Evolutionary conservation across 1,284 basidiomycete genomes (phyloP).

Genomic region (Leccinum huronense): DNA sequence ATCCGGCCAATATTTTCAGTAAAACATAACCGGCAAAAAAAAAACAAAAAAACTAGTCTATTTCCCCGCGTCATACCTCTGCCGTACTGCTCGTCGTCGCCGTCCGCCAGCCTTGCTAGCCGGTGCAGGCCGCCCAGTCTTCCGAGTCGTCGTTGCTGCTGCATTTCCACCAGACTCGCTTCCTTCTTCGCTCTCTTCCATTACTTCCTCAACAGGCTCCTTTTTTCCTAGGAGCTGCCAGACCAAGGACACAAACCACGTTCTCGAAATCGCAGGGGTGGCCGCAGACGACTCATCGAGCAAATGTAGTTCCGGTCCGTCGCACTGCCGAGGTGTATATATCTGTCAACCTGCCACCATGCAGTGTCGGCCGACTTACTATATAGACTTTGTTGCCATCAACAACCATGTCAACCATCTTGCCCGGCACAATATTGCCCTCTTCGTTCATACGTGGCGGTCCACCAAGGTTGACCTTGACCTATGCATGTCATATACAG

Average conservation of each 20-base stretch:
- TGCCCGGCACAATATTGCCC: conserved; percentile 48
- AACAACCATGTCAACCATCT: conserved; percentile 74
- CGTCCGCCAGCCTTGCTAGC: conserved; percentile 56
- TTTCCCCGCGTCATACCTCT: conserved; percentile 32
- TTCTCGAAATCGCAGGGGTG: conserved; percentile 46
- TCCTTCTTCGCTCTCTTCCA: conserved; percentile 21
- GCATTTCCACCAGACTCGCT: conserved; percentile 37
- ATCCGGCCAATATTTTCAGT: conserved; percentile 6
- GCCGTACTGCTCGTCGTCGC: conserved; percentile 53
- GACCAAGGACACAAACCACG: conserved; percentile 52
- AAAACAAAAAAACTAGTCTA: conserved; percentile 13
- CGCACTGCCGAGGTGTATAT: conserved; percentile 37
- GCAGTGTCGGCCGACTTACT: conserved; percentile 45
- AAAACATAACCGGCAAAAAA: background rate
- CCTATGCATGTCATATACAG: conserved; percentile 39
- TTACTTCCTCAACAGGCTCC: conserved; percentile 2
- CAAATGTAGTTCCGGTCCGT: conserved; percentile 51
- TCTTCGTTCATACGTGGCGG: conserved; percentile 52
- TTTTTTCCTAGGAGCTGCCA: conserved; percentile 29
- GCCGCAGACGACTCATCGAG: conserved; percentile 50
- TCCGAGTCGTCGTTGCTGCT: conserved; percentile 37
- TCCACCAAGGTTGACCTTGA: conserved; percentile 68
- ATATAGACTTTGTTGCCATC: conserved; percentile 69
- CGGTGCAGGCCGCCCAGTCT: conserved; percentile 31
- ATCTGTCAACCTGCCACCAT: conserved; percentile 16